Evolutionary conservation across 2,329 filamentous ascomycete genomes (phyloP).

Genomic region (Amylocarpus encephaloides): DNA sequence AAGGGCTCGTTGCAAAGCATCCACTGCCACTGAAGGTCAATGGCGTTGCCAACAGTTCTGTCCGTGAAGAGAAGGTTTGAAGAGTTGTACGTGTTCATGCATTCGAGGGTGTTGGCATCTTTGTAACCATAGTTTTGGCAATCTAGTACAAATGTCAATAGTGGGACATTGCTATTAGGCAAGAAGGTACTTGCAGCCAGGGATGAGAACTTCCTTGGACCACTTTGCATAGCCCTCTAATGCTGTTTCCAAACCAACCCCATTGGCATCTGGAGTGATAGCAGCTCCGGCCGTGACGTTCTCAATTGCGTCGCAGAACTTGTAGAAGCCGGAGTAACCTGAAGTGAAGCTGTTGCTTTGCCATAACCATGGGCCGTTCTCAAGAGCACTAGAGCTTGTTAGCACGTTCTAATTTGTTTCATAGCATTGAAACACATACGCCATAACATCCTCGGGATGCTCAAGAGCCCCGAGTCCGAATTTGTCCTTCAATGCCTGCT

Average conservation of each 20-base stretch:
- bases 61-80: conserved; percentile 46
- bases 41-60: conserved; percentile 38
- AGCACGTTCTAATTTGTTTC: not conserved
- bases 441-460: conserved; percentile 35
- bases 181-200: conserved; percentile 37
- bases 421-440: conserved; percentile 13
- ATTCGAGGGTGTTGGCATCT: conserved; percentile 38
- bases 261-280: conserved; percentile 33
- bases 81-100: conserved; percentile 47
- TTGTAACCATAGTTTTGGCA: conserved; percentile 44
- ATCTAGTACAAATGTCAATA: conserved; percentile 26
- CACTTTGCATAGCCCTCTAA: conserved; percentile 49
- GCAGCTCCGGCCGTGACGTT: conserved; percentile 32
- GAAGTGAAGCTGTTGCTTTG: conserved; percentile 46
- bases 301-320: conserved; percentile 39
- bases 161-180: not conserved
- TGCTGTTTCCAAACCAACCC: conserved; percentile 49
- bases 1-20: conserved; percentile 59
- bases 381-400: conserved; percentile 36
- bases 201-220: conserved; percentile 41
- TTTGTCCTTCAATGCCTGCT: conserved; percentile 41
- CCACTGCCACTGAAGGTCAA: conserved; percentile 53
- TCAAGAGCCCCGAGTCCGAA: conserved; percentile 46
- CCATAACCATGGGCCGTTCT: conserved; percentile 53
- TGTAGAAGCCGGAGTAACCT: conserved; percentile 40